Conservation (phyloP, 306 rosid species). For the Boehmeria nivea region DNA sequence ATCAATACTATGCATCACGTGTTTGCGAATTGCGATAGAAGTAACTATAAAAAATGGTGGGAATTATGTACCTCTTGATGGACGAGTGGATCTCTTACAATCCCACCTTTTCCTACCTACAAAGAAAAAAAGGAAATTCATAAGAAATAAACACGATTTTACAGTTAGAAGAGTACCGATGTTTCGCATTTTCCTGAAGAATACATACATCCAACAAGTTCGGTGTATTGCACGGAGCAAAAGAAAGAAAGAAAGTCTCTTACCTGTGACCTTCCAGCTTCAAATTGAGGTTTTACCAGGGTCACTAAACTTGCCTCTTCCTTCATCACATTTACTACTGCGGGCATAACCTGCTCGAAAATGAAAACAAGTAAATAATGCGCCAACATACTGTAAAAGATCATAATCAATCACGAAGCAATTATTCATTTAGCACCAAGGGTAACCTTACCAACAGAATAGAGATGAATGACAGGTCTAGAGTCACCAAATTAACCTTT, state of each 20-base stretch:
- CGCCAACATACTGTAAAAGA: background rate
- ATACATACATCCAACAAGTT: too few species aligned
- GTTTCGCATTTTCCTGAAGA: conserved; percentile 1
- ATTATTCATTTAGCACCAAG: background rate
- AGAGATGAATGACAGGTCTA: conserved; percentile 94
- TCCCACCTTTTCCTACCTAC: conserved; percentile 53
- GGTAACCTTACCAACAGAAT: conserved; percentile 65
- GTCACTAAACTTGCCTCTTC: conserved; percentile 73
- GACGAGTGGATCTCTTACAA: conserved; percentile 46
- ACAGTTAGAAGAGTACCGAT: background rate
- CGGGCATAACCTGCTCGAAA: conserved; percentile 81
- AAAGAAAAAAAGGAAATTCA: conserved; percentile 11
- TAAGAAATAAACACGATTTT: background rate
- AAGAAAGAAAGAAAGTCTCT: conserved; percentile 23
- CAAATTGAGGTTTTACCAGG: conserved; percentile 92
- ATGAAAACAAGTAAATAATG: background rate
- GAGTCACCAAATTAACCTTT: conserved; percentile 82
- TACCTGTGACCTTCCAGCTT: conserved; percentile 88
- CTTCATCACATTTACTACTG: conserved; percentile 74
- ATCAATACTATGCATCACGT: too few species aligned
- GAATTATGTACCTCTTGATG: conserved; percentile 39
- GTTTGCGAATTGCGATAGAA: too few species aligned
- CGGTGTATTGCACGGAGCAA: too few species aligned
- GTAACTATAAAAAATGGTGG: too few species aligned
- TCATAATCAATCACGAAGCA: background rate